Evolutionary conservation across 495 filamentous ascomycete species (phyloP).

Genomic region (Hypomontagnella monticulosa): DNA sequence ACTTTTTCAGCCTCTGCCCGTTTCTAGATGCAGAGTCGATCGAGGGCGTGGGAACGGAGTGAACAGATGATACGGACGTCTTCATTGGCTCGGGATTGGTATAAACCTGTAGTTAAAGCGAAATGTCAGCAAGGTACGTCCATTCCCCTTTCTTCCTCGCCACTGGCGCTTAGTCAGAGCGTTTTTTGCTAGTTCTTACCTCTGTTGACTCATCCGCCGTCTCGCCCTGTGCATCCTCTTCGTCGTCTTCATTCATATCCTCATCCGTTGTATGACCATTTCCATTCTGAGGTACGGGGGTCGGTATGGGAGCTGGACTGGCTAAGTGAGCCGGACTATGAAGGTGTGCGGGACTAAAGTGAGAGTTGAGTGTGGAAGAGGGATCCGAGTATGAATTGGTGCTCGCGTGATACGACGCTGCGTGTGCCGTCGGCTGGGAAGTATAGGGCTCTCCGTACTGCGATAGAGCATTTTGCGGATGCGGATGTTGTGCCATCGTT

Average conservation of each 20-base stretch:
- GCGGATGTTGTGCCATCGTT: constrained; percentile 50
- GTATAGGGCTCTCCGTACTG: constrained; percentile 43
- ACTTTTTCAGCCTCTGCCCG: constrained; percentile 32
- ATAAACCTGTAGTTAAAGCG: constrained; percentile 34
- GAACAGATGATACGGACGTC: constrained; percentile 31
- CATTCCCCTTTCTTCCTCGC: neutral
- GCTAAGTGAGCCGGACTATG: constrained; percentile 32
- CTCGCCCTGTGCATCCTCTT: constrained; percentile 46
- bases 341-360: constrained; percentile 43
- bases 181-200: constrained; percentile 15
- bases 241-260: constrained; percentile 36
- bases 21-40: constrained; percentile 34
- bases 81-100: constrained; percentile 36
- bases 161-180: neutral
- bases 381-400: constrained; percentile 41
- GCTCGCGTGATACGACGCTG: constrained; percentile 34
- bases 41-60: constrained; percentile 42
- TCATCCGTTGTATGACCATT: constrained; percentile 42
- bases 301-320: constrained; percentile 41
- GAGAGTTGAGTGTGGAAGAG: constrained; percentile 32
- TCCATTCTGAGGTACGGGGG: constrained; percentile 37
- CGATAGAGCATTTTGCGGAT: constrained; percentile 37
- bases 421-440: constrained; percentile 39
- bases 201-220: constrained; percentile 46
- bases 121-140: constrained; percentile 11